Conservation (phyloP, 2,329 filamentous ascomycete species). For the Botryotinia narcissicola region DNA sequence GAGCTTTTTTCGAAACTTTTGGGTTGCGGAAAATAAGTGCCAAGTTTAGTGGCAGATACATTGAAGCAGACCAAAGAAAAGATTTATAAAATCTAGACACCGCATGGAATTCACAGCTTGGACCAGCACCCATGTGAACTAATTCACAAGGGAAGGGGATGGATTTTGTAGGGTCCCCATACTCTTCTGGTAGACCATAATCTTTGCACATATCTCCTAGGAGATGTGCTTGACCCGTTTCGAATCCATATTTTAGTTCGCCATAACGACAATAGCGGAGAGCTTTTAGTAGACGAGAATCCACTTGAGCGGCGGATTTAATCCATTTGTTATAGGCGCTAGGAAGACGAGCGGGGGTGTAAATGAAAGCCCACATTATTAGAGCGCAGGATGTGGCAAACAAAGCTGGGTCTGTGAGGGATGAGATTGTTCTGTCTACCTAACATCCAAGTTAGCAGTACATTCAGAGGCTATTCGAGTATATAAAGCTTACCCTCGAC, state of each 20-base stretch:
- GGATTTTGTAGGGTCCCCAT: constrained; percentile 64
- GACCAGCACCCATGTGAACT: constrained; percentile 75
- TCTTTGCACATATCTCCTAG: constrained; percentile 71
- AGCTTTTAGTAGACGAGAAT: constrained; percentile 69
- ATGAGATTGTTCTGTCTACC: constrained; percentile 41
- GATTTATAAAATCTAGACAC: constrained; percentile 63
- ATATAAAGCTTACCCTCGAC: constrained; percentile 36
- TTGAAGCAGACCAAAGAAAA: constrained; percentile 71
- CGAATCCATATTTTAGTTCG: constrained; percentile 67
- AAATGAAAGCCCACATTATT: constrained; percentile 91
- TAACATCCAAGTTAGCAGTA: constrained; percentile 16
- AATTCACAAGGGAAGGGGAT: constrained; percentile 78
- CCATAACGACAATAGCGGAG: constrained; percentile 65
- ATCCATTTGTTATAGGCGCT: constrained; percentile 80
- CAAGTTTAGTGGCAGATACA: constrained; percentile 74
- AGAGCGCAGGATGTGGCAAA: constrained; percentile 71
- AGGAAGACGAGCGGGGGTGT: constrained; percentile 67
- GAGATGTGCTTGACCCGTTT: constrained; percentile 67
- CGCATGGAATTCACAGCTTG: constrained; percentile 73
- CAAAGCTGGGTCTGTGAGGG: constrained; percentile 61
- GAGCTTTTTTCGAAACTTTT: constrained; percentile 44
- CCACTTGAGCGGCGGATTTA: constrained; percentile 70
- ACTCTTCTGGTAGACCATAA: constrained; percentile 63
- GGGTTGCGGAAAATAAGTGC: constrained; percentile 55
- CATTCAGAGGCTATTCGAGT: not conserved